Percentiles rank a stretch among this genome's conserved stretches.
Evolutionary conservation across 176 grass and related monocot genomes (phyloP).

Genomic region (Thalia dealbata): DNA sequence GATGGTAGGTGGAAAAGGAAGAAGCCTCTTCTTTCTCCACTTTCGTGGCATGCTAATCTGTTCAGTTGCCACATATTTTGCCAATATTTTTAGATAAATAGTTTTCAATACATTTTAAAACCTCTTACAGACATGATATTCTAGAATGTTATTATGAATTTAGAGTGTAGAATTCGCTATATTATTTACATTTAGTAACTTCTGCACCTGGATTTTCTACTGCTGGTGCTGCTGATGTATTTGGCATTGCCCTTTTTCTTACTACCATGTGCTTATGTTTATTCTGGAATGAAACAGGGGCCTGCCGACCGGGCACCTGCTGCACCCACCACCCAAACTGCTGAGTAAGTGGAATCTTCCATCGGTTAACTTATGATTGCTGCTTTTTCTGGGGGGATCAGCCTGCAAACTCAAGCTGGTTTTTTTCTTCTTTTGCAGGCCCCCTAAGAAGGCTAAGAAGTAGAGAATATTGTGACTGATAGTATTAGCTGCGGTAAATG

Average conservation of each 20-base stretch:
- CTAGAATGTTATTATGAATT: background rate
- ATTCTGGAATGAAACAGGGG: background rate
- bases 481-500: background rate
- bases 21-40: background rate
- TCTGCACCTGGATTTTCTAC: no score
- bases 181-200: no score
- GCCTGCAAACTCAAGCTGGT: no score
- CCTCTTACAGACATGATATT: background rate
- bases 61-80: no score
- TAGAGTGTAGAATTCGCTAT: no score
- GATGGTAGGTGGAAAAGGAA: background rate
- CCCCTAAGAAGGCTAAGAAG: conserved; percentile 8
- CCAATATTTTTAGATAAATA: no score
- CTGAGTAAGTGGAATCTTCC: background rate
- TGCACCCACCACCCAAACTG: background rate
- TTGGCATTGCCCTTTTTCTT: background rate
- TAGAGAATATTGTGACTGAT: background rate
- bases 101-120: no score
- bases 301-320: background rate
- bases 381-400: no score
- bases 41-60: background rate
- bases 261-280: background rate
- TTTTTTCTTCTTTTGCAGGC: background rate
- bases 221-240: background rate
- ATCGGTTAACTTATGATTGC: background rate